Conservation (phyloP, 2,329 filamentous ascomycete species). For the Ascochyta fabae region DNA sequence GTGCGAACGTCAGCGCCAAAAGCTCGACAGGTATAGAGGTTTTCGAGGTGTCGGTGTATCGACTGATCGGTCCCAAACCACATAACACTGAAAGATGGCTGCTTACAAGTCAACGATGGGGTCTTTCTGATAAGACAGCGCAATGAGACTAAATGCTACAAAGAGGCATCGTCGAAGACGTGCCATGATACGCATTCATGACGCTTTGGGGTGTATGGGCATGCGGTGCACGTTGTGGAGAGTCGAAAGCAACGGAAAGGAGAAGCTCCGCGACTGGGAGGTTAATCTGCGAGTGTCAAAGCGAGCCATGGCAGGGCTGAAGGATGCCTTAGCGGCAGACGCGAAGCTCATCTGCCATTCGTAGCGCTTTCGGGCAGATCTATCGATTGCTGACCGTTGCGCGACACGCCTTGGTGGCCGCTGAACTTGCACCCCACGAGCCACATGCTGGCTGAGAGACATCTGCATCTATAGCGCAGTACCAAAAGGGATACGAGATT, state of each 20-base stretch:
- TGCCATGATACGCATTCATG: constrained; percentile 44
- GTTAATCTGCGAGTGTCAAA: constrained; percentile 22
- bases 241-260: constrained; percentile 18
- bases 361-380: constrained; percentile 30
- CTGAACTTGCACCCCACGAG: constrained; percentile 29
- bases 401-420: constrained; percentile 27
- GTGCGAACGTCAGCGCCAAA: background rate
- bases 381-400: constrained; percentile 36
- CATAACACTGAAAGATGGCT: background rate
- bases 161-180: constrained; percentile 35
- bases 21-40: constrained; percentile 36
- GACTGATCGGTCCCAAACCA: background rate
- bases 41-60: background rate
- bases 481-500: constrained; percentile 13
- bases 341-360: constrained; percentile 25
- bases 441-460: constrained; percentile 36
- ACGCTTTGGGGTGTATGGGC: constrained; percentile 24
- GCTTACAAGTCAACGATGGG: constrained; percentile 58
- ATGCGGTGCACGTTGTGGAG: constrained; percentile 26
- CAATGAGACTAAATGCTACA: constrained; percentile 36
- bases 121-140: constrained; percentile 49
- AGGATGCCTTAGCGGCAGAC: constrained; percentile 23
- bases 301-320: constrained; percentile 39
- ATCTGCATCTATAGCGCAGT: constrained; percentile 32
- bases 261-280: constrained; percentile 14